Percentiles rank a stretch among this genome's conserved stretches.
These are phyloP conservation scores for Dalbergia cochinchinensis DNA, from an alignment of 306 rosid genomes.

Conservation along the genomic window DNA sequence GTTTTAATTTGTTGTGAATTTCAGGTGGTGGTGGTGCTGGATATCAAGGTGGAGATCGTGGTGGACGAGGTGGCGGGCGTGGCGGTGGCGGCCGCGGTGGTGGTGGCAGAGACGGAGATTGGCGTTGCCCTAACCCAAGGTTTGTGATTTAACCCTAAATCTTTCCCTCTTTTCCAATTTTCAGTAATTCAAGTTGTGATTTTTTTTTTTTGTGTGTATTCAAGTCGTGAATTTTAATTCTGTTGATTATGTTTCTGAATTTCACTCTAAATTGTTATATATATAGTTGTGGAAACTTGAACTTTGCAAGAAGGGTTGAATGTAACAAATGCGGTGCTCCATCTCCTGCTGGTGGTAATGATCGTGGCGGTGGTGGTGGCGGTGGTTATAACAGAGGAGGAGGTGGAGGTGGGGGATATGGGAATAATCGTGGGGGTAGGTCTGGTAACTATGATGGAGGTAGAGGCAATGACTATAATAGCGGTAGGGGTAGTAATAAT, in stretches of 20 bases:
- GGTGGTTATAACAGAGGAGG: slow-evolving; percentile 62
- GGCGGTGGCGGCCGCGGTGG: slow-evolving; percentile 83
- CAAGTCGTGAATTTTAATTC: slow-evolving; percentile 3
- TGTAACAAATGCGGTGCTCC: slow-evolving; percentile 98
- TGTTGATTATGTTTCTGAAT: slow-evolving; percentile 2
- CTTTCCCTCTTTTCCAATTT: not conserved
- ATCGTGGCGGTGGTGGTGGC: slow-evolving; percentile 47
- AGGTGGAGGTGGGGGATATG: slow-evolving; percentile 65
- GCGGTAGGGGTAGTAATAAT: slow-evolving; percentile 53
- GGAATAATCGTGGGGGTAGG: slow-evolving; percentile 64
- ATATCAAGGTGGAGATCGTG: slow-evolving; percentile 86
- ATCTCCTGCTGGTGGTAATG: slow-evolving; percentile 71
- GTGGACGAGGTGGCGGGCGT: slow-evolving; percentile 72
- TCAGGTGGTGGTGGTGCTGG: slow-evolving; percentile 71
- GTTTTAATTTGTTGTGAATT: slow-evolving; percentile 33
- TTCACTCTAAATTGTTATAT: slow-evolving; percentile 40
- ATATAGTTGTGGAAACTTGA: slow-evolving; percentile 88
- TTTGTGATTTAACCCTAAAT: slow-evolving; percentile 9
- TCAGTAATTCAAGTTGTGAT: not conserved
- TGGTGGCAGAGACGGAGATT: slow-evolving; percentile 96
- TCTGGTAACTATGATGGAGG: slow-evolving; percentile 66
- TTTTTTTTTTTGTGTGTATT: not conserved
- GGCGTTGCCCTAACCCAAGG: slow-evolving; percentile 97
- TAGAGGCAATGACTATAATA: slow-evolving; percentile 59
- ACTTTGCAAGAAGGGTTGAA: slow-evolving; percentile 94